Base-by-base conservation (phyloP, 2,329 filamentous ascomycete species). In the Beauveria sp. region DNA sequence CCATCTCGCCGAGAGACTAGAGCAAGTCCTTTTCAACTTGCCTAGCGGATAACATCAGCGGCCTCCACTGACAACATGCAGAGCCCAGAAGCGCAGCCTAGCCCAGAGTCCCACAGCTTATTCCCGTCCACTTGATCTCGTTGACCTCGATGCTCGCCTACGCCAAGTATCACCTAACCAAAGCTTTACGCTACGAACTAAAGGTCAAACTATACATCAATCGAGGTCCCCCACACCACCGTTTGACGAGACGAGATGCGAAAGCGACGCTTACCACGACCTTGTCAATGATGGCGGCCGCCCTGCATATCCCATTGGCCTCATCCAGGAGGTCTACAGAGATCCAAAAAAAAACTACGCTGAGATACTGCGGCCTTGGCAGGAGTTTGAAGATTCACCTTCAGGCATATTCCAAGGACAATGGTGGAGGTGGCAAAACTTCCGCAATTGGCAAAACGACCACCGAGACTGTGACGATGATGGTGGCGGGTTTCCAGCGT, bases 71-170 rank as follows among this genome's bases (percentile, higher is more conserved):
- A 45, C 26, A 14, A 20, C 9, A 31, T 28, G 3, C n/a, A 55
- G 52, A n/a, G 5, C 40, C 22, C 40, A 45, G 20, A 8, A 45
- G 3, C 22, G 40, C 31, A 9, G 2, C 3, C 22, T 60, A 20
- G 62, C 60, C 31, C 61, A 63, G 46, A 62, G 60, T 26, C 45
- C 54, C 1, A 62, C 28, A 10, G 26, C 52, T 0, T 53, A 5
- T 22, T 64, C 64, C 22, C 52, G 24, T n/a, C 63, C 65, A 16
- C 64, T 69, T 24, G 62, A 69, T 62, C 65, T 68, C 5, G 60
- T 64, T 42, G 62, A 61, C 22, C 63, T 68, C 3, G 60, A 69
- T 50, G 61, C 61, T 12, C 65, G 63, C 31, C 62, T 69, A 18
- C 64, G 46, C 26, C 26, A 65, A 28, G 45, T 63, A 22, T 53